These are phyloP conservation scores for Candida sanyiensis DNA, from an alignment of 805 yeast species.

Conservation along the genomic window DNA sequence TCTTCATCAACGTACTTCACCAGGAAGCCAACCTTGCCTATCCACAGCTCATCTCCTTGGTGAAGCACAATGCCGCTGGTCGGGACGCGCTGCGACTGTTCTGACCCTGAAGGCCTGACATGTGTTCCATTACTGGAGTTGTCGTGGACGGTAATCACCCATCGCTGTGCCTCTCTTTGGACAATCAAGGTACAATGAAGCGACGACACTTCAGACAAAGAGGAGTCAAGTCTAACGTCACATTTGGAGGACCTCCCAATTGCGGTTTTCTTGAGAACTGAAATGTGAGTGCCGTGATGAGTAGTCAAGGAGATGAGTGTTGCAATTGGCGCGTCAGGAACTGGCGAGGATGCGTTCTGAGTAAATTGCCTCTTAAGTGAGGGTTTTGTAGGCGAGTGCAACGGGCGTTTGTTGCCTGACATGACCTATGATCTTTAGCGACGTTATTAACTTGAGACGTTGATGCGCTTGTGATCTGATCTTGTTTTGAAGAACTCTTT, in stretches of 20 bases:
- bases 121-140: conserved; percentile 1
- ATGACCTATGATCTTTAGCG: no score
- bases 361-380: conserved; percentile 3
- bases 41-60: conserved; percentile 23
- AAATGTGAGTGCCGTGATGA: not conserved
- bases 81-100: not conserved
- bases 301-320: conserved; percentile 1
- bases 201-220: not conserved
- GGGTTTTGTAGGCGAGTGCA: conserved; percentile 1
- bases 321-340: conserved; percentile 1
- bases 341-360: not conserved
- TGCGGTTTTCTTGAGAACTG: not conserved
- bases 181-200: not conserved
- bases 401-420: conserved; percentile 2
- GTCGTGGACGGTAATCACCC: conserved; percentile 1
- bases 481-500: no score
- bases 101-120: not conserved
- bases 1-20: conserved; percentile 8
- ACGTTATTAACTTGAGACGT: no score
- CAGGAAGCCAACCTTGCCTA: conserved; percentile 8
- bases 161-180: not conserved
- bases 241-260: conserved; percentile 4
- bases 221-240: not conserved
- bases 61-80: not conserved
- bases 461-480: not conserved